Conservation (phyloP, 2,329 filamentous ascomycete genomes). For the Colletotrichum endophyticum region DNA sequence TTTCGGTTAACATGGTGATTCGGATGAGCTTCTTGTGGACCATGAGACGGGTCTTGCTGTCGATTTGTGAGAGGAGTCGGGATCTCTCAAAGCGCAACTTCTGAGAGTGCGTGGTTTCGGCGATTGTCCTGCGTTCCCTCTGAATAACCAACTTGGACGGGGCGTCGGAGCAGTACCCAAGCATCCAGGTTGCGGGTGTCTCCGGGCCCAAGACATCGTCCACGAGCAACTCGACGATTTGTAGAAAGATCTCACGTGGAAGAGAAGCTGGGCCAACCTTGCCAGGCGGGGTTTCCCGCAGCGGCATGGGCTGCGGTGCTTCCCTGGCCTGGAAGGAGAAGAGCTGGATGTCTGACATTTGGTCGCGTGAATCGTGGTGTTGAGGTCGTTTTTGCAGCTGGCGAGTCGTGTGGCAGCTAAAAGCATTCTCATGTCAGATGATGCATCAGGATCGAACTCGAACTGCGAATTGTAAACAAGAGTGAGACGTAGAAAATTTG, state of each 20-base stretch:
- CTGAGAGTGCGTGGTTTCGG: neutral
- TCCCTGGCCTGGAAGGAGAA: neutral
- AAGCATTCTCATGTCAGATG: neutral
- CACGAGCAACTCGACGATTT: neutral
- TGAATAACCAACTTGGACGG: neutral
- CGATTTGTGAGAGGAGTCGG: neutral
- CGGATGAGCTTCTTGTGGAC: neutral
- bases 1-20: neutral
- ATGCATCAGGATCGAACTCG: neutral
- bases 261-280: neutral
- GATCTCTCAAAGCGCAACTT: neutral
- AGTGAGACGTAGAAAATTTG: neutral
- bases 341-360: neutral
- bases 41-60: neutral
- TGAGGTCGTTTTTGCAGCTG: neutral
- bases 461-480: neutral
- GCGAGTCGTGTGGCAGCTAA: neutral
- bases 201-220: neutral
- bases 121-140: neutral
- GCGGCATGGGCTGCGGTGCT: neutral
- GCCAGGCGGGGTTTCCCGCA: neutral
- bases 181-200: neutral
- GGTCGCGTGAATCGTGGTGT: accelerated
- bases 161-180: neutral
- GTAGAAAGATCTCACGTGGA: accelerated